Conservation (phyloP, 345 rosid species). For the Hevea brasiliensis region DNA sequence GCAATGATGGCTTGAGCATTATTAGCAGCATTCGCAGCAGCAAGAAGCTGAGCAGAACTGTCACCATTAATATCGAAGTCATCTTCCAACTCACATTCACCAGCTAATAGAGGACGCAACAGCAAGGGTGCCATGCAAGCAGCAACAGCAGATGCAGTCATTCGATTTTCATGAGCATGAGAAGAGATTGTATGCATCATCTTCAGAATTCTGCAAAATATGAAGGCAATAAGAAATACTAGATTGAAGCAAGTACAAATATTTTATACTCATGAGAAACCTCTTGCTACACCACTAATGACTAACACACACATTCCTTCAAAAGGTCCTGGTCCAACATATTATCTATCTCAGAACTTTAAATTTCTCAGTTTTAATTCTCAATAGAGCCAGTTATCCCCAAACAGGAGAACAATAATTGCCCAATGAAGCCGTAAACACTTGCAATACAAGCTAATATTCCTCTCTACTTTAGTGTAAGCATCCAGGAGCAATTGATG, state of each 20-base stretch:
- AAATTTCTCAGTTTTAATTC: not conserved
- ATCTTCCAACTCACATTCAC: constrained; percentile 94
- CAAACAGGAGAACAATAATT: not conserved
- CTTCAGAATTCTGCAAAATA: constrained; percentile 72
- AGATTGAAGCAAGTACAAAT: constrained; percentile 18
- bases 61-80: constrained; percentile 82
- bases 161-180: constrained; percentile 84
- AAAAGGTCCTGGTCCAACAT: not conserved
- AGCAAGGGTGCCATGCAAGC: constrained; percentile 99
- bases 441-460: not conserved
- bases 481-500: not conserved
- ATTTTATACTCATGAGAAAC: not conserved
- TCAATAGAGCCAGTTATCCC: not conserved
- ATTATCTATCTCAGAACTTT: not conserved
- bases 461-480: not conserved
- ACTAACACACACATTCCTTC: not conserved
- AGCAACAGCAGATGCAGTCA: constrained; percentile 96
- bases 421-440: not conserved
- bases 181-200: constrained; percentile 87
- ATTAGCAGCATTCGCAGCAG: constrained; percentile 99
- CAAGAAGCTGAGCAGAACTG: constrained; percentile 97
- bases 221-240: constrained; percentile 18
- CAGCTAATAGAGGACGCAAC: constrained; percentile 88
- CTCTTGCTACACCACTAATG: not conserved
- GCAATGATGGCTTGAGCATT: constrained; percentile 88